Evolutionary conservation across 805 yeast genomes (phyloP), one percentile per base, ranked within the genome.

Genomic region (Schizosaccharomyces octosporus): DNA sequence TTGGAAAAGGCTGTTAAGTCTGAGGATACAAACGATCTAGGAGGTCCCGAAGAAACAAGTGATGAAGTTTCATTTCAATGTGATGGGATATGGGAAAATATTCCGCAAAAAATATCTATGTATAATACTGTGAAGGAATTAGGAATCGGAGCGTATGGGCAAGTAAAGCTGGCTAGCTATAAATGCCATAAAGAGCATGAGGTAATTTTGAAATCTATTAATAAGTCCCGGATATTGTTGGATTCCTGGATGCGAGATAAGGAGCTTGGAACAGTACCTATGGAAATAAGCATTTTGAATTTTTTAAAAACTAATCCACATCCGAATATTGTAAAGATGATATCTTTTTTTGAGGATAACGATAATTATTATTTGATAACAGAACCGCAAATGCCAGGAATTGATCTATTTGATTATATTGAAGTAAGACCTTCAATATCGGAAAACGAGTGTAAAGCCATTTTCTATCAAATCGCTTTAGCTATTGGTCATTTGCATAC

Each of bases 231-330:
- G 63, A 93, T 93, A 67, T 75, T 93, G 67, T 96, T 93, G 11
- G 98, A 93, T 70, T 88, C 97, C 0, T 93, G 98, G 98, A 95
- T 88, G 2, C 77, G 97, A 62, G 97, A 93, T 71, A 79, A 95
- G 31, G 79, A 79, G 63, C 73, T 93, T 54, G 98, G 98, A 5
- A 89, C 96, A 0, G 84, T 93, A 45, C 97, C 97, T 1, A 82
- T 90, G n/a, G 98, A 93, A 71, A 93, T 93, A 65, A 95, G 88
- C 70, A 82, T 93, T 58, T 83, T 93, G 87, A 83, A 90, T 39
- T 81, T 82, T n/a, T 73, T 90, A 63, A 69, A 64, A 39, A 73
- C 75, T 57, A 79, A 79, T 62, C 94, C 93, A 0, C 97, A 90
- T 70, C 93, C 90, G 4, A 88, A 87, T 70, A 85, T 89, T 57